Evolutionary conservation across 805 yeast genomes (phyloP), one percentile per base, ranked within the genome.

Genomic region (Yamadazyma sp.): DNA sequence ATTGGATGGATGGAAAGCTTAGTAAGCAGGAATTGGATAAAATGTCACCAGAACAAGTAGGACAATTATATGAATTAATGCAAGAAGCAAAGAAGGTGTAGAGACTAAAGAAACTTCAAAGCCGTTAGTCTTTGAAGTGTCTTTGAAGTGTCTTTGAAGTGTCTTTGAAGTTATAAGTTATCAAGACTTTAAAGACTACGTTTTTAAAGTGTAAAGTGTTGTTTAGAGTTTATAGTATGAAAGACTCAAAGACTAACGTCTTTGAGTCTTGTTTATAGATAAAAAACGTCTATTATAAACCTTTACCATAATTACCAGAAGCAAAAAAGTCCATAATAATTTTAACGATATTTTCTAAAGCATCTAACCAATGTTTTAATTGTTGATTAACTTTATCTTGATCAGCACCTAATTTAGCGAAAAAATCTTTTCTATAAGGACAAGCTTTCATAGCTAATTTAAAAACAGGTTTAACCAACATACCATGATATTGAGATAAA

Each of bases 371-470:
- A 21, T 52, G 75, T 35, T 56, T 63, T 52, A 88, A 69, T 62
- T 87, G 88, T 43, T 62, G 68, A 24, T 60, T 49, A 15, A 88
- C 95, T 53, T 73, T 75, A 22, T 65, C 80, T 56, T 79, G 82
- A 57, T 82, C 87, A 15, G 72, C 71, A 38, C 96, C 96, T 49
- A 87, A 74, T 67, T 86, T 87, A 40, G 60, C 80, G 53, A 86
- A 87, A 56, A 87, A 85, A 54, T 80, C 95, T 57, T 76, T 78
- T 68, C 95, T 78, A 64, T 86, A 88, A 9, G 96, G 96, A 61
- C 95, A 86, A 2, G 95, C 94, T 61, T 84, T 85, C 96, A 87
- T 88, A 31, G 96, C 96, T 57, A 88, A 72, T 65, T 86, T 86
- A 76, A 87, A 87, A 35, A 88, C 78, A 18, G 95, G 95, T 54